phyloP scores from a whole-genome alignment of 192 early-diverging fungal genomes.

The Gonapodya sp. region DNA sequence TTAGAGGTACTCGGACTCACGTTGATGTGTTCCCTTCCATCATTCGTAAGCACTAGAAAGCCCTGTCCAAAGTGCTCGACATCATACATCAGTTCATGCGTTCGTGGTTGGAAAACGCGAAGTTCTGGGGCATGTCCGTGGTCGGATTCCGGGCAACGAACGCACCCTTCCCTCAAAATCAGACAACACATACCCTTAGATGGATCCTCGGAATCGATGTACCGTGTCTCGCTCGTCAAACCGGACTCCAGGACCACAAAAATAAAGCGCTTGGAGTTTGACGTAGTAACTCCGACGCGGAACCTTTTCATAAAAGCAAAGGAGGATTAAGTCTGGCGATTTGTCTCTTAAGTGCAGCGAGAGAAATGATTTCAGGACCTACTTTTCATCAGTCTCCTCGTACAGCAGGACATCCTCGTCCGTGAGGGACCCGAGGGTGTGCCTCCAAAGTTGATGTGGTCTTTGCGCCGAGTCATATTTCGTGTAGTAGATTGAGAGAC shows the following conservation, averaged over 20 bases:
- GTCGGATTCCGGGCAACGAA: too few species aligned
- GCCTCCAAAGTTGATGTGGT: conserved; percentile 15
- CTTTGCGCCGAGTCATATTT: neutral
- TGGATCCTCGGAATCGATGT: conserved; percentile 19
- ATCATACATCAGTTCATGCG: conserved; percentile 25
- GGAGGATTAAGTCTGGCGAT: too few species aligned
- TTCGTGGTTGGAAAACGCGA: conserved; percentile 24
- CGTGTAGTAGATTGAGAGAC: neutral
- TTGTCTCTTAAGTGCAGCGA: neutral
- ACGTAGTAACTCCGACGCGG: conserved; percentile 19
- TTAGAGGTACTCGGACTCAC: conserved; percentile 21
- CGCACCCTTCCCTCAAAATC: too few species aligned
- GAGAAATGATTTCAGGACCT: neutral
- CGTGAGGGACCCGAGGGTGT: conserved; percentile 19
- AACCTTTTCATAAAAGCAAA: conserved; percentile 13
- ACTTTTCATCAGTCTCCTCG: conserved; percentile 30
- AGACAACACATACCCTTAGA: conserved; percentile 20
- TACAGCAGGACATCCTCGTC: conserved; percentile 23
- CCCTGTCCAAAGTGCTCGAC: conserved; percentile 31
- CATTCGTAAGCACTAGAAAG: conserved; percentile 33
- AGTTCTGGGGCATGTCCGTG: too few species aligned
- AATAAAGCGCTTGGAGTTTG: conserved; percentile 26
- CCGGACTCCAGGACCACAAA: conserved; percentile 16
- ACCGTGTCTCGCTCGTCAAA: conserved; percentile 23
- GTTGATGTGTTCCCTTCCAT: conserved; percentile 34